Conservation (phyloP, 176 grass and related monocot species). For the Musa acuminata region DNA sequence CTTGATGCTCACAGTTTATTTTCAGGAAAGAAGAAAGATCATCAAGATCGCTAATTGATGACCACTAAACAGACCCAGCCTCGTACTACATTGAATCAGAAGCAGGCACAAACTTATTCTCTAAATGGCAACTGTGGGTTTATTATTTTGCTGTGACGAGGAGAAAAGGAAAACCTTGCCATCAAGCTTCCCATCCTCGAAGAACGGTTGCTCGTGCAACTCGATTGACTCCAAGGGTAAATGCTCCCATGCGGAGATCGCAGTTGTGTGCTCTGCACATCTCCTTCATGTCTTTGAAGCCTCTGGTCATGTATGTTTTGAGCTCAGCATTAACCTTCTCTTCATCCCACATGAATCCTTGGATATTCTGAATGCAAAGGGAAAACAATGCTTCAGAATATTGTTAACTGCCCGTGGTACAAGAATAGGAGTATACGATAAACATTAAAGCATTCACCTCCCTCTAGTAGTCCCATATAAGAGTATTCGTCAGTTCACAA, state of each 20-base stretch:
- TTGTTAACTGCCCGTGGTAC: not conserved
- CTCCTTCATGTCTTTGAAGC: slow-evolving; percentile 58
- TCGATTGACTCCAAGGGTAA: slow-evolving; percentile 89
- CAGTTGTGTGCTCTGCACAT: slow-evolving; percentile 81
- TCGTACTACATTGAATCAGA: not conserved
- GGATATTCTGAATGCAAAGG: slow-evolving; percentile 58
- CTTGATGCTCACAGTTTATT: not conserved
- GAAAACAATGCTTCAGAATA: not conserved
- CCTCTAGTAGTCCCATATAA: not conserved
- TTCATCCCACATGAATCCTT: slow-evolving; percentile 98
- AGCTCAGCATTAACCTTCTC: slow-evolving; percentile 85
- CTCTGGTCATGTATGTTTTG: slow-evolving; percentile 66
- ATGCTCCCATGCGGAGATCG: slow-evolving; percentile 92
- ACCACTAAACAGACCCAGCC: not conserved
- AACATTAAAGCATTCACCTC: not conserved
- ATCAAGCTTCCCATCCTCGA: slow-evolving; percentile 77
- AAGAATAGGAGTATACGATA: not conserved
- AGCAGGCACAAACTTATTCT: not conserved
- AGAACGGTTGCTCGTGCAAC: slow-evolving; percentile 80
- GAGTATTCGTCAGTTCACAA: not conserved
- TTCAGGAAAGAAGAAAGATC: not conserved
- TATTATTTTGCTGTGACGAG: slow-evolving; percentile 1
- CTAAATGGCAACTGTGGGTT: not conserved
- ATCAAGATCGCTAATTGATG: not conserved
- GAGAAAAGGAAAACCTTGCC: not conserved